Percentiles rank a stretch among this genome's conserved stretches.
Evolutionary conservation across 2,329 filamentous ascomycete genomes (phyloP).

Genomic region (Dactylellina haptotyla): DNA sequence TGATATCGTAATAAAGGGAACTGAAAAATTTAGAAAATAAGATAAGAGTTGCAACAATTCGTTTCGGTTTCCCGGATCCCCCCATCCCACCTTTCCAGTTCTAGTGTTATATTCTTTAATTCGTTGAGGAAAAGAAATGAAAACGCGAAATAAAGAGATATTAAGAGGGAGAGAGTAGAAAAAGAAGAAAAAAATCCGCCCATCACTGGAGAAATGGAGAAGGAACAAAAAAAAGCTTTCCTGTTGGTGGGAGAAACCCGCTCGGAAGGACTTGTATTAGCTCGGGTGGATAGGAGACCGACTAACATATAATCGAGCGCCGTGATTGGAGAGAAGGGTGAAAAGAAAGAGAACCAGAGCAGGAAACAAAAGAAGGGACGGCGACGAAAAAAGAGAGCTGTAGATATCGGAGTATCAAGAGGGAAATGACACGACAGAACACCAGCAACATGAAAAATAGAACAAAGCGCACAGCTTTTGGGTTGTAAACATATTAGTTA

Average conservation of each 20-base stretch:
- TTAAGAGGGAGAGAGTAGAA: constrained; percentile 16
- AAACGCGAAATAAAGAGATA: no score
- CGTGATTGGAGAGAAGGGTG: constrained; percentile 45
- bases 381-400: constrained; percentile 52
- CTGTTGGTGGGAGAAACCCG: constrained; percentile 16
- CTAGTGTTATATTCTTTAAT: constrained; percentile 36
- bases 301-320: constrained; percentile 43
- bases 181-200: constrained; percentile 25
- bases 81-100: constrained; percentile 46
- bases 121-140: constrained; percentile 26
- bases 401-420: constrained; percentile 16
- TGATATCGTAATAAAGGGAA: no score
- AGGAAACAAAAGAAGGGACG: no score
- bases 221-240: constrained; percentile 27
- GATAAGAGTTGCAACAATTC: no score
- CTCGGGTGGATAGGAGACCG: constrained; percentile 39
- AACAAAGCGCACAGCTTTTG: constrained; percentile 32
- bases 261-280: constrained; percentile 30
- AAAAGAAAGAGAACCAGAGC: no score
- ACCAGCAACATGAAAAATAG: constrained; percentile 35
- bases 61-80: constrained; percentile 20
- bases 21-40: no score
- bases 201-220: constrained; percentile 38
- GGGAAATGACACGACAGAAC: constrained; percentile 42
- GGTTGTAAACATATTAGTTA: constrained; percentile 17